Percentiles rank a stretch among this genome's conserved stretches.
Conservation (phyloP, 2,329 filamentous ascomycete species). For the Ramularia endophylla region DNA sequence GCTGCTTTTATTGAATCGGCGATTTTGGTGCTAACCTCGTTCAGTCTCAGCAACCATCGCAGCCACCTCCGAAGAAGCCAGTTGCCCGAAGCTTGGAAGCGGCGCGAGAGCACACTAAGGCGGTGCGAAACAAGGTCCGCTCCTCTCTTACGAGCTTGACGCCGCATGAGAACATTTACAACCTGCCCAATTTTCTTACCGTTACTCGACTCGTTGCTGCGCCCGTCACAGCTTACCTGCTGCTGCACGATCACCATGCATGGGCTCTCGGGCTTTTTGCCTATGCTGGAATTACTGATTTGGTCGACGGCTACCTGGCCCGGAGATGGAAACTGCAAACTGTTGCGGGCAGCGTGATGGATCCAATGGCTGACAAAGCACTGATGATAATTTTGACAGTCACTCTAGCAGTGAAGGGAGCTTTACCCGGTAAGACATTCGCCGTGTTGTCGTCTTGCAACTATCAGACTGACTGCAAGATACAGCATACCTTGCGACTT, state of each 20-base stretch:
- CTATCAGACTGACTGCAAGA: slow-evolving; percentile 9
- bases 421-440: slow-evolving; percentile 60
- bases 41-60: slow-evolving; percentile 1
- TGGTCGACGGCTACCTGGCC: slow-evolving; percentile 92
- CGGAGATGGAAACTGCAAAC: slow-evolving; percentile 82
- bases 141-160: slow-evolving; percentile 28
- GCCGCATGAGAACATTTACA: slow-evolving; percentile 88
- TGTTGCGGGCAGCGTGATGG: slow-evolving; percentile 89
- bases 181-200: slow-evolving; percentile 88
- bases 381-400: slow-evolving; percentile 92
- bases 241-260: slow-evolving; percentile 74
- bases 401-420: slow-evolving; percentile 74
- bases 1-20: no score
- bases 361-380: slow-evolving; percentile 94
- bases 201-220: slow-evolving; percentile 77
- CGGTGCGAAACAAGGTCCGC: slow-evolving; percentile 26
- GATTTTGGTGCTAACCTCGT: no score
- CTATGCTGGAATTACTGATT: slow-evolving; percentile 85
- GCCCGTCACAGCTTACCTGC: slow-evolving; percentile 79
- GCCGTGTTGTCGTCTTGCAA: slow-evolving; percentile 5
- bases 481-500: slow-evolving; percentile 74
- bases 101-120: slow-evolving; percentile 26
- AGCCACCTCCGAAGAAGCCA: slow-evolving; percentile 15
- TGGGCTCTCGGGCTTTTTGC: slow-evolving; percentile 80
- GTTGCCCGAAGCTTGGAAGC: slow-evolving; percentile 20